Base-by-base conservation (phyloP, 768 basidiomycete species). In the Boletus tomentosulus region DNA sequence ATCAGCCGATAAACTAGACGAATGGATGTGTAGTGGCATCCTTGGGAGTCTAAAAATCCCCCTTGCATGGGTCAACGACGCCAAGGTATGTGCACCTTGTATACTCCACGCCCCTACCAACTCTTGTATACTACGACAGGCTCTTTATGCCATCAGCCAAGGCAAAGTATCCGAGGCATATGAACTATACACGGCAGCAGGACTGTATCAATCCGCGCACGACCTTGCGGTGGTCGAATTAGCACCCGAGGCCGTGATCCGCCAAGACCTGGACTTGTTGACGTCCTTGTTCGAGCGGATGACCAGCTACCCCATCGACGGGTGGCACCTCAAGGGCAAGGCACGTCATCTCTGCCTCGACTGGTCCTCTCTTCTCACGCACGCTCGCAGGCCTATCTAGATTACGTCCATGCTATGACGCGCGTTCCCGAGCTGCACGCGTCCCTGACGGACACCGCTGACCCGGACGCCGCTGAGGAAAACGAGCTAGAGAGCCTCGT, bases 291-390 rank as follows among this genome's bases (percentile, higher is more conserved):
- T 98, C 60, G 74, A 72, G 47, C 77, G 77, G 9, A 84, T 98
- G 59, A 74, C 74, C 24, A 79, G 77, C 11, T 48, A 75, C 37
- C 66, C 74, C 3, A 78, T 95, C 10, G 82, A 82, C 41, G 83
- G 83, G 9, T 97, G 95, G 95, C 78, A 86, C 62, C 77, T 82
- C 34, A 85, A 88, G 34, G 95, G 95, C 48, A 87, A 94, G 80
- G 92, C 89, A 59, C 31, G 55, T 57, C 37, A 62, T 60, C 19
- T 48, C 30, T 19, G 49, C 37, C 37, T 25, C 22, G 33, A 4
- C 2, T 1, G 1, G 33, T 30, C 59, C 46, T 28, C 44, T 28
- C n/a, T 57, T 53, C 51, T 61, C 48, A 57, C 46, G 27, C 31
- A 37, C 42, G 44, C 30, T 16, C 12, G 50, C 34, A 91, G 89